These are phyloP conservation scores for Edaphochlamys debaryana DNA, from an alignment of 139 green algal species.

Conservation along the genomic window DNA sequence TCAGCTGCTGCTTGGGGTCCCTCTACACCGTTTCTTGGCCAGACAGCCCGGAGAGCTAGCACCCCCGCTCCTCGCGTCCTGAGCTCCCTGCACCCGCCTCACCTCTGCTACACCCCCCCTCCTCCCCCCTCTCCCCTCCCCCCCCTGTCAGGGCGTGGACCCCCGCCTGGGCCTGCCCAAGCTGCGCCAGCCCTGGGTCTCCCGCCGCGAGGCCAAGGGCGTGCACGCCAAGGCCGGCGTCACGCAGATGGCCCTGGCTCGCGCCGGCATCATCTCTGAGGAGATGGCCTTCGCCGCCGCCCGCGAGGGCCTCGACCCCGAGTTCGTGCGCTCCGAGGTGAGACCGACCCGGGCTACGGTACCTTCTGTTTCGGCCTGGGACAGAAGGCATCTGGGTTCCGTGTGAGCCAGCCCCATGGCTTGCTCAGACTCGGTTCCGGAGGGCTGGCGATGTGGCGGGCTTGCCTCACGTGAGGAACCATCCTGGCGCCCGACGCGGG, in stretches of 20 bases:
- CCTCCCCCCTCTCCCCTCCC: neutral
- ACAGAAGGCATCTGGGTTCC: too few relatives aligned
- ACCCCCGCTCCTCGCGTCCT: neutral
- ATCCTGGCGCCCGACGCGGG: too few relatives aligned
- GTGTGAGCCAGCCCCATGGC: too few relatives aligned
- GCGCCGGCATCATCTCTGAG: conserved; percentile 83
- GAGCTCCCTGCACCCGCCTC: too few relatives aligned
- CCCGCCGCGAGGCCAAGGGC: conserved; percentile 65
- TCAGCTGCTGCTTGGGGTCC: neutral
- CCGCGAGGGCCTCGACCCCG: conserved; percentile 88
- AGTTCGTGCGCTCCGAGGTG: conserved; percentile 94
- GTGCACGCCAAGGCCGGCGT: conserved; percentile 53
- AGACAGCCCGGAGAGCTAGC: too few relatives aligned
- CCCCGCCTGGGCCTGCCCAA: conserved; percentile 81
- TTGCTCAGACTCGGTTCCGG: too few relatives aligned
- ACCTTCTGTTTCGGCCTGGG: too few relatives aligned
- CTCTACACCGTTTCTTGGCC: neutral
- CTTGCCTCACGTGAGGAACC: too few relatives aligned
- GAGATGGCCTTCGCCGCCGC: conserved; percentile 95
- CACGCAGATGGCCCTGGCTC: conserved; percentile 48
- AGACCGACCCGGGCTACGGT: too few relatives aligned
- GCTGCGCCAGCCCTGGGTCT: conserved; percentile 82
- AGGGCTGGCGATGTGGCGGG: too few relatives aligned
- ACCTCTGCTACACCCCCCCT: too few relatives aligned
- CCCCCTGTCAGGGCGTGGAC: conserved; percentile 64